Evolutionary conservation across 2,329 filamentous ascomycete genomes (phyloP).

Genomic region (Aspergillus neotritici): DNA sequence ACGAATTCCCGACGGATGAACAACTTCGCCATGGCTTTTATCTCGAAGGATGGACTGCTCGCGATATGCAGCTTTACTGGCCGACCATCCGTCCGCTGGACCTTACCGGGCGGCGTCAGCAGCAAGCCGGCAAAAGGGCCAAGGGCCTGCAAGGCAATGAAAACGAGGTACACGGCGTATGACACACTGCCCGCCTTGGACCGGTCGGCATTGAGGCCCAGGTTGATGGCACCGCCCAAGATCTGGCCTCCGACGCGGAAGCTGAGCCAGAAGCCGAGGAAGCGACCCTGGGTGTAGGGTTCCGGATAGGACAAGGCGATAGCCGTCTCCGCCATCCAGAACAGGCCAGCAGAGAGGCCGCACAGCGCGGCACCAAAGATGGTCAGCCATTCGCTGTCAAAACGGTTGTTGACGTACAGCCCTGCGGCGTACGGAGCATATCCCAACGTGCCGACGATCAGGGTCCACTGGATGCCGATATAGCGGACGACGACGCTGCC

Average conservation of each 20-base stretch:
- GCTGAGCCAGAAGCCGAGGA: conserved; percentile 63
- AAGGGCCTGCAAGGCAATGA: conserved; percentile 63
- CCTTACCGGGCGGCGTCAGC: conserved; percentile 55
- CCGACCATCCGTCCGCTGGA: conserved; percentile 61
- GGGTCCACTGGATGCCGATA: conserved; percentile 64
- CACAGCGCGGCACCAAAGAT: conserved; percentile 64
- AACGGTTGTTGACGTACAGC: conserved; percentile 67
- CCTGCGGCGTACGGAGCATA: conserved; percentile 68
- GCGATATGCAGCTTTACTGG: conserved; percentile 56
- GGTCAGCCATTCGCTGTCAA: conserved; percentile 62
- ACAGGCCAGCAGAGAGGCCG: conserved; percentile 64
- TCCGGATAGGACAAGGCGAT: conserved; percentile 69
- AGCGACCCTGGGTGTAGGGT: conserved; percentile 59
- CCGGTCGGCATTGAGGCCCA: conserved; percentile 58
- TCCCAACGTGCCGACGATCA: conserved; percentile 67
- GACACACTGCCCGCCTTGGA: conserved; percentile 59
- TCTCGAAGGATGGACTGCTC: conserved; percentile 52
- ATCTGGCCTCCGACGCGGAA: conserved; percentile 61
- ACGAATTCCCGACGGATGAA: conserved; percentile 60
- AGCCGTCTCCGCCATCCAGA: conserved; percentile 70
- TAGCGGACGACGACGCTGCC: conserved; percentile 59
- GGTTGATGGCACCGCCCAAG: conserved; percentile 64
- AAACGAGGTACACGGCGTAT: conserved; percentile 63
- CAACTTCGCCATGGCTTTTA: conserved; percentile 53
- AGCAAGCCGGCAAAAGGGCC: conserved; percentile 62